These are phyloP conservation scores for Dendrobium officinale DNA, from an alignment of 106 monocot species.

Conservation along the genomic window DNA sequence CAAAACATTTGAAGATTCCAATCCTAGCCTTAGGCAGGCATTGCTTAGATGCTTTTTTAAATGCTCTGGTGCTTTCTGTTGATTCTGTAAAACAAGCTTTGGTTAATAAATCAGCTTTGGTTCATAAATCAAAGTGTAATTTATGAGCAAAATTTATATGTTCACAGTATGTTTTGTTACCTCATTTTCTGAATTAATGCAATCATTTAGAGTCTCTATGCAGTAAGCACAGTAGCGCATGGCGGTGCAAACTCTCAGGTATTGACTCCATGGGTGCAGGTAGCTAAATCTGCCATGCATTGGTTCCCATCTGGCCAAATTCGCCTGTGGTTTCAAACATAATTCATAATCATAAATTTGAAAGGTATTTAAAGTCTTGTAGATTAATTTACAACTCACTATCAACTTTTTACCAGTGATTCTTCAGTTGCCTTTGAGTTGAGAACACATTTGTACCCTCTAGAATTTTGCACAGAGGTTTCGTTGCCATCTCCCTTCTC, in stretches of 20 bases:
- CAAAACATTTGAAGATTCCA: conserved; percentile 27
- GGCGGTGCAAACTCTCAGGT: conserved; percentile 22
- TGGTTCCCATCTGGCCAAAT: conserved; percentile 44
- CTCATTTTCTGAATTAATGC: conserved; percentile 27
- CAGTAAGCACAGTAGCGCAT: conserved; percentile 35
- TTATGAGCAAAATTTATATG: not conserved
- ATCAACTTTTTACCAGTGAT: conserved; percentile 20
- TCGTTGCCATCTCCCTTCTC: not conserved
- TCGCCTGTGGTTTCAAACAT: conserved; percentile 16
- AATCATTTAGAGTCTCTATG: conserved; percentile 28
- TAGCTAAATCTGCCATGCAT: conserved; percentile 27
- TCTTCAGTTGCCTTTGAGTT: conserved; percentile 55
- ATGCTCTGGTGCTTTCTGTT: conserved; percentile 13
- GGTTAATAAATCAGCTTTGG: not conserved
- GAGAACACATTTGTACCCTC: conserved; percentile 44
- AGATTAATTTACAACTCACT: not conserved
- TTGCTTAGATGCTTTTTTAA: conserved; percentile 28
- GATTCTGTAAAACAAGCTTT: not conserved
- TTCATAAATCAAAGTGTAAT: not conserved
- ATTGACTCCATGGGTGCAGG: conserved; percentile 30
- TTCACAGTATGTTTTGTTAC: conserved; percentile 2
- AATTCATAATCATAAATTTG: not conserved
- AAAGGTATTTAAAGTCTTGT: not conserved
- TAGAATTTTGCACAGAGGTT: conserved; percentile 6
- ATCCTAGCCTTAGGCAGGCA: conserved; percentile 32